phyloP scores from a whole-genome alignment of 768 basidiomycete species.

The Suillus ampliporus region DNA sequence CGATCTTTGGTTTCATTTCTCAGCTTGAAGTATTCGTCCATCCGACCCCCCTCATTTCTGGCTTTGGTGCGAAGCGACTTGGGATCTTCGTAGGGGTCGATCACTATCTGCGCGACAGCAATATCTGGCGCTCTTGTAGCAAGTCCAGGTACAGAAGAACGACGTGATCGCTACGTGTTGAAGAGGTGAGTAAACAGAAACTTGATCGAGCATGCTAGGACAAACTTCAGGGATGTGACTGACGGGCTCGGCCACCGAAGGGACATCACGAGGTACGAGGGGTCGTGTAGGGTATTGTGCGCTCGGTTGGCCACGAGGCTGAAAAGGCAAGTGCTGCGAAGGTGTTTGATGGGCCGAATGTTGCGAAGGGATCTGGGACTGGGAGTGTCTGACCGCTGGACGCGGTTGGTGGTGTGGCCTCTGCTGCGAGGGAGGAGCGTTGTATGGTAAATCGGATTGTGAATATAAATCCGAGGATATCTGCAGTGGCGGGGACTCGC shows the following conservation, averaged over 20 bases:
- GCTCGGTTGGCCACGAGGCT: too few relatives aligned
- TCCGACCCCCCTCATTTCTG: conserved; percentile 71
- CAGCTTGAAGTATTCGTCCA: conserved; percentile 65
- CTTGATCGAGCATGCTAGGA: too few relatives aligned
- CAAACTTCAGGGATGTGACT: too few relatives aligned
- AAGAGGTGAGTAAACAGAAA: too few relatives aligned
- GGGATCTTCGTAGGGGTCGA: not conserved
- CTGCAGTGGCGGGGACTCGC: not conserved
- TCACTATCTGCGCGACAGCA: not conserved
- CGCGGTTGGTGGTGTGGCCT: not conserved
- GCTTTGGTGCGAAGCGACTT: conserved; percentile 70
- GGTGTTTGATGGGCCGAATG: too few relatives aligned
- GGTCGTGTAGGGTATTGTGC: too few relatives aligned
- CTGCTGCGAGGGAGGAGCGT: not conserved
- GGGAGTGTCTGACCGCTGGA: not conserved
- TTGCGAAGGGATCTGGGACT: too few relatives aligned
- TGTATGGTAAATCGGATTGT: not conserved
- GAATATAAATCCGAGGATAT: not conserved
- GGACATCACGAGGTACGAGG: too few relatives aligned
- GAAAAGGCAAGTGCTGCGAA: too few relatives aligned
- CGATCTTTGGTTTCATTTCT: conserved; percentile 57
- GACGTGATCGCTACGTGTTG: not conserved
- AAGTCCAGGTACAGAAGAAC: not conserved
- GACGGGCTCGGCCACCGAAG: too few relatives aligned
- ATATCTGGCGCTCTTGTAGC: not conserved